Percentiles rank a stretch among this genome's conserved stretches.
Evolutionary conservation across 192 early-diverging fungal genomes (phyloP).

Genomic region (Rhizophlyctis rosea): DNA sequence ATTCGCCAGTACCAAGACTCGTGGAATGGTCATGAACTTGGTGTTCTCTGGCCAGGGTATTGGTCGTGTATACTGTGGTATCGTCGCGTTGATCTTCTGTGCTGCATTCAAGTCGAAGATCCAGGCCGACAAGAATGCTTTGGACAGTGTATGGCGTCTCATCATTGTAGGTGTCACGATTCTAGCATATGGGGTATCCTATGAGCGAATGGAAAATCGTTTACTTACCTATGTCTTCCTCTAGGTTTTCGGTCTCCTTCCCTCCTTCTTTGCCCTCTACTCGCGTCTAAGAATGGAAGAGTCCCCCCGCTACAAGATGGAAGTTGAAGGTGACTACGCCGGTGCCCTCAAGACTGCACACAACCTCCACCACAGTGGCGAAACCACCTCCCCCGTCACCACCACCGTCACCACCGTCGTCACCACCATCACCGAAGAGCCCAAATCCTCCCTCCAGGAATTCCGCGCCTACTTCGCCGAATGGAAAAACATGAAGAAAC

Average conservation of each 20-base stretch:
- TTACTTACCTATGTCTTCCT: neutral
- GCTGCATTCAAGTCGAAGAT: conserved; percentile 65
- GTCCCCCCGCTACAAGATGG: conserved; percentile 69
- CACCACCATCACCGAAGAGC: conserved; percentile 24
- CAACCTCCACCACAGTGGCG: no score
- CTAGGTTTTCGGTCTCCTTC: conserved; percentile 65
- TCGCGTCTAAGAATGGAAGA: conserved; percentile 82
- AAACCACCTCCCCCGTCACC: no score
- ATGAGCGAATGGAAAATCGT: no score
- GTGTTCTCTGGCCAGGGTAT: conserved; percentile 83
- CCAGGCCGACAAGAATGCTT: conserved; percentile 36
- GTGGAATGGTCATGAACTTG: conserved; percentile 70
- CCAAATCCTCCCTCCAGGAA: neutral
- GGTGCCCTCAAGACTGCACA: conserved; percentile 43
- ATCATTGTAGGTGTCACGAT: conserved; percentile 52
- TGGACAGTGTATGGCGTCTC: conserved; percentile 83
- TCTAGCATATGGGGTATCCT: no score
- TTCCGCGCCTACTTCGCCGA: conserved; percentile 54
- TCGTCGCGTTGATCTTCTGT: conserved; percentile 62
- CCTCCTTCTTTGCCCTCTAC: conserved; percentile 71
- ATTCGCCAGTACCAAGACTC: conserved; percentile 66
- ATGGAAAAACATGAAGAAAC: conserved; percentile 74
- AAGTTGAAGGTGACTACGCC: conserved; percentile 61
- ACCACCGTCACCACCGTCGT: no score
- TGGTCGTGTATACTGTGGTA: conserved; percentile 64